Evolutionary conservation across 495 filamentous ascomycete species (phyloP).

Genomic region (Xeromyces bisporus): DNA sequence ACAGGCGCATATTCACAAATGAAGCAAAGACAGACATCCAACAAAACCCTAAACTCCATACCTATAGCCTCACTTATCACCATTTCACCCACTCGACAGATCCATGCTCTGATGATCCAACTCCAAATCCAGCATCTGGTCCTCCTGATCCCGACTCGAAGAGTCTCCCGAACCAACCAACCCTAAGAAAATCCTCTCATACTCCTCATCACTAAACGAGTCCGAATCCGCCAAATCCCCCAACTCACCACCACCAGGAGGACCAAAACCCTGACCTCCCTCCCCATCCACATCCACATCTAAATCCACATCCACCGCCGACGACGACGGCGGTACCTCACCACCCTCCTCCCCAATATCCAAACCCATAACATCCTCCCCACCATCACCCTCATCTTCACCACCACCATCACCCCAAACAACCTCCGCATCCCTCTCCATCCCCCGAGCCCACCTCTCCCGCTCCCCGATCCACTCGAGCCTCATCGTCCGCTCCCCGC

Average conservation of each 20-base stretch:
- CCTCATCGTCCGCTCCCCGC: conserved; percentile 58
- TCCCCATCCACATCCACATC: conserved; percentile 7
- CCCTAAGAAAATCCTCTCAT: conserved; percentile 37
- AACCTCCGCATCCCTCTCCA: conserved; percentile 18
- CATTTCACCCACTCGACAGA: conserved; percentile 14
- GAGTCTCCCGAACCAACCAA: too few relatives aligned
- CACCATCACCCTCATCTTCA: conserved; percentile 17
- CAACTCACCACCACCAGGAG: conserved; percentile 2
- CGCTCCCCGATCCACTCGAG: conserved; percentile 32
- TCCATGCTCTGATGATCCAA: conserved; percentile 24
- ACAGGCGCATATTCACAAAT: too few relatives aligned
- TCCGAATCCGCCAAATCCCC: too few relatives aligned
- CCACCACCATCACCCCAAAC: conserved; percentile 3
- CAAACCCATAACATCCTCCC: conserved; percentile 15
- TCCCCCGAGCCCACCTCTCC: conserved; percentile 31
- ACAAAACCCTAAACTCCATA: too few relatives aligned
- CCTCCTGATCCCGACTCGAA: too few relatives aligned
- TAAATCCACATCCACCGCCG: conserved; percentile 16
- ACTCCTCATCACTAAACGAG: conserved; percentile 38
- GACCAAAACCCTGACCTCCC: conserved; percentile 2
- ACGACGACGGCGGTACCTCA: too few relatives aligned
- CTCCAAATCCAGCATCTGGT: conserved; percentile 18
- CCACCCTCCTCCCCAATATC: conserved; percentile 19
- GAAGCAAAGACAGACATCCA: too few relatives aligned
- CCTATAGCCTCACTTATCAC: too few relatives aligned